A percentile compares a stretch with the other conserved stretches of the same genome.
Conservation (phyloP, 768 basidiomycete species). For the Termitomyces bulborhizus region DNA sequence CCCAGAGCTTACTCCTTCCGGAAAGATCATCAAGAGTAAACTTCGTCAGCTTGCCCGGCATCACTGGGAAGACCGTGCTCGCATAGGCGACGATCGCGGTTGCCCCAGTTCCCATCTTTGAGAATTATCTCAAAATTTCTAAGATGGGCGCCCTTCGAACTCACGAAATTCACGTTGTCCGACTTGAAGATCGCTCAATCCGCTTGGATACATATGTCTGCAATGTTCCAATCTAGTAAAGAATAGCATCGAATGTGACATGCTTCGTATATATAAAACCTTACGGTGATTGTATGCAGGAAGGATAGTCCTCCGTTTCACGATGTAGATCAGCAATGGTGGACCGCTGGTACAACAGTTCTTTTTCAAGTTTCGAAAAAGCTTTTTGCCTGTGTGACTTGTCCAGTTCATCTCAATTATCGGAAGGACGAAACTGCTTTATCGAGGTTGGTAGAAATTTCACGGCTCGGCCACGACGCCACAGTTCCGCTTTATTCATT, state of each 20-base stretch:
- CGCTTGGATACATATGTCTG: neutral
- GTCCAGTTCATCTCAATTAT: neutral
- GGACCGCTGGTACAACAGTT: neutral
- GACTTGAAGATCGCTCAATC: neutral
- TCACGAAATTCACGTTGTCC: neutral
- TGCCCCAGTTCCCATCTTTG: slow-evolving; percentile 2
- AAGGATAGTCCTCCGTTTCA: neutral
- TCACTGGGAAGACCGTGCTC: slow-evolving; percentile 33
- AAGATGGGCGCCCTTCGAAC: too few species aligned
- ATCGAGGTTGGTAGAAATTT: too few species aligned
- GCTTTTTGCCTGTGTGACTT: too few species aligned
- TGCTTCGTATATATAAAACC: neutral
- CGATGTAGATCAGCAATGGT: neutral
- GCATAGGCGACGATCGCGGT: neutral
- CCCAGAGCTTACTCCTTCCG: slow-evolving; percentile 48
- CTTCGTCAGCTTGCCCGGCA: slow-evolving; percentile 39
- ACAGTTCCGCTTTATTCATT: too few species aligned
- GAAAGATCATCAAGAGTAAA: slow-evolving; percentile 49
- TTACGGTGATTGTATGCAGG: neutral
- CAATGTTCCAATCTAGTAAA: neutral
- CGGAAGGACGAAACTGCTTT: neutral
- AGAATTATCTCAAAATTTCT: neutral
- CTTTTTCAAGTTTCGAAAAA: neutral
- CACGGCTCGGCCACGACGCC: too few species aligned
- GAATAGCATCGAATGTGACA: neutral